Evolutionary conservation across 805 yeast species (phyloP).

Genomic region (Candida maesae): DNA sequence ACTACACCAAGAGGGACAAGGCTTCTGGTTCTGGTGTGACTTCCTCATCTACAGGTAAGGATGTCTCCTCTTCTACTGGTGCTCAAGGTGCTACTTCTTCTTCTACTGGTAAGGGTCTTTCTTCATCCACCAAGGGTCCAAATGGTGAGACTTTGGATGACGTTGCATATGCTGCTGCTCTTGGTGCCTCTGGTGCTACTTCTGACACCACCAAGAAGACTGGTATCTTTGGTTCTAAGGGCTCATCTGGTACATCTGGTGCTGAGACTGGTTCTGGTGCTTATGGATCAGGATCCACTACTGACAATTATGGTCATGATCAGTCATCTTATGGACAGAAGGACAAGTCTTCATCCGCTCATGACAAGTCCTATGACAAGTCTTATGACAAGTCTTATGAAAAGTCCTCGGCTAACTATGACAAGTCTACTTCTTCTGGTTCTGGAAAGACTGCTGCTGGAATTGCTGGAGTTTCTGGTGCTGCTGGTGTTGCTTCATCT

Average conservation of each 20-base stretch:
- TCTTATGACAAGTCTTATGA: background rate
- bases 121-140: background rate
- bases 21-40: background rate
- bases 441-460: conserved; percentile 2
- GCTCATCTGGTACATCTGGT: no score
- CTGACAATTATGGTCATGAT: no score
- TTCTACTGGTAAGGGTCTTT: background rate
- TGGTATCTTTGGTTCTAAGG: background rate
- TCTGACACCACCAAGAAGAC: background rate
- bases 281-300: background rate
- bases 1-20: background rate
- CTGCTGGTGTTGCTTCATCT: background rate
- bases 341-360: no score
- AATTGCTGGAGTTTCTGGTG: conserved; percentile 1
- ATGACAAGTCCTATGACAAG: no score
- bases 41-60: background rate
- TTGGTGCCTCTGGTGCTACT: conserved; percentile 16
- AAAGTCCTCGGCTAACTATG: background rate
- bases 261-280: background rate
- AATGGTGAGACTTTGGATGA: conserved; percentile 9
- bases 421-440: conserved; percentile 1
- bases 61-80: conserved; percentile 2
- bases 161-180: conserved; percentile 11
- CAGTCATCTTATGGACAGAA: no score
- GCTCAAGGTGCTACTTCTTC: background rate